Evolutionary conservation across 2,329 filamentous ascomycete species (phyloP), one percentile per base, ranked within the genome.

Genomic region (Diplodia mutila): DNA sequence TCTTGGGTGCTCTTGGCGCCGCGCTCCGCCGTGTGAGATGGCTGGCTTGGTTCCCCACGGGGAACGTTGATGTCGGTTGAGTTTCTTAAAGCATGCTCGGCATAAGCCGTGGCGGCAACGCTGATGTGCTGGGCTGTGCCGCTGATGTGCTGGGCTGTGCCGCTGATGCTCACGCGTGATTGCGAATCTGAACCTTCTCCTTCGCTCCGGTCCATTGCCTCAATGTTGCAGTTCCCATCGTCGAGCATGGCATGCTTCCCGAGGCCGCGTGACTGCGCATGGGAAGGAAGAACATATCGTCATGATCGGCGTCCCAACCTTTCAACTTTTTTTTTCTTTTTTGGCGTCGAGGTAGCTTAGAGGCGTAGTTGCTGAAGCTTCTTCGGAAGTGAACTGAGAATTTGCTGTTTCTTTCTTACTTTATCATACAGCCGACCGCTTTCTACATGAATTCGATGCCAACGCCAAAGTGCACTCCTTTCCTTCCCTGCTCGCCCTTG

Each of bases 381-480:
- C 53, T 9, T 46, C 34, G 54, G 21, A 16, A 14, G 18, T 51
- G 46, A 51, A 63, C 46, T 49, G 42, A n/a, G 14, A 49, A 18
- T 51, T 63, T 63, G 32, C 34, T 63, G 42, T 63, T 63, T 63
- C 25, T 51, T 51, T 63, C 59, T 51, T 51, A 46, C 42, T 59
- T 51, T 49, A 25, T 65, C 23, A 51, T 65, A 65, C 51, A 59
- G 12, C 23, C 23, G 27, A 34, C n/a, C 27, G 27, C 54, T 23
- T 18, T 68, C 72, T 91, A 98, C 85, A 98, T 81, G 78, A 99
- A 97, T 81, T 92, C 96, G 76, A 99, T 93, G 61, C 95, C 95
- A 49, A 99, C 92, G n/a, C 95, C 95, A 74, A 99, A 90, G 78
- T 95, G 93, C 70, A 99, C 77, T 0, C 95, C 95, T 82, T 99